Evolutionary conservation across 2,329 filamentous ascomycete species (phyloP), one percentile per base, ranked within the genome.

Genomic region (Fusarium coffeatum): DNA sequence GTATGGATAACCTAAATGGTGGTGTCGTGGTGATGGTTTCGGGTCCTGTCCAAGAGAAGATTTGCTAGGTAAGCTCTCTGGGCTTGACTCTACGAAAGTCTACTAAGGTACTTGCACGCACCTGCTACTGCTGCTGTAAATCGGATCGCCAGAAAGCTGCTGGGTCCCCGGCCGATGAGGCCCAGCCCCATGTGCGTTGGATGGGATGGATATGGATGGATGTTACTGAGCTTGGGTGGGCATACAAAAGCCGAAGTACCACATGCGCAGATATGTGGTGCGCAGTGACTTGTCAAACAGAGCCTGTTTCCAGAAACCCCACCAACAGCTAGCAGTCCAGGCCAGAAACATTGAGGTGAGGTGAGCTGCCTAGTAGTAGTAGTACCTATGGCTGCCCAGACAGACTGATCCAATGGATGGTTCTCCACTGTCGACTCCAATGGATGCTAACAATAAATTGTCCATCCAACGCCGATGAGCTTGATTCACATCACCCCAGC

Each of bases 1-100:
- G 58, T 25, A 59, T 41, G 55, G 37, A 63, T 64, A 66, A 66
- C 63, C 63, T 43, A 66, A 59, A 66, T 37, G 61, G 43, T 64
- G 45, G 41, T 51, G 54, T 41, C 34, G 69, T 76, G 69, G 72
- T 76, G 73, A 74, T 75, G 75, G 67, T 73, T 71, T 73, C 73
- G 74, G 49, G 73, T 75, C 71, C 61, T 66, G 60, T 66, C 47
- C 50, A 64, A 72, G 73, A 74, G 71, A 76, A 76, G 73, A 78
- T 78, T 77, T 76, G 74, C 71, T 71, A 73, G 70, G 72, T 53
- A 53, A 53, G 49, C 49, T 53, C 37, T 53, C 18, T n/a, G 18
- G 34, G 34, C 34, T 37, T 18, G 18, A n/a, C 34, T 37, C 34
- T 37, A 37, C 34, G 18, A 27, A 46, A 30, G n/a, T 60, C 51